These are phyloP conservation scores for Tillandsia fasciculata DNA, from an alignment of 176 grass and related monocot species.

Conservation along the genomic window DNA sequence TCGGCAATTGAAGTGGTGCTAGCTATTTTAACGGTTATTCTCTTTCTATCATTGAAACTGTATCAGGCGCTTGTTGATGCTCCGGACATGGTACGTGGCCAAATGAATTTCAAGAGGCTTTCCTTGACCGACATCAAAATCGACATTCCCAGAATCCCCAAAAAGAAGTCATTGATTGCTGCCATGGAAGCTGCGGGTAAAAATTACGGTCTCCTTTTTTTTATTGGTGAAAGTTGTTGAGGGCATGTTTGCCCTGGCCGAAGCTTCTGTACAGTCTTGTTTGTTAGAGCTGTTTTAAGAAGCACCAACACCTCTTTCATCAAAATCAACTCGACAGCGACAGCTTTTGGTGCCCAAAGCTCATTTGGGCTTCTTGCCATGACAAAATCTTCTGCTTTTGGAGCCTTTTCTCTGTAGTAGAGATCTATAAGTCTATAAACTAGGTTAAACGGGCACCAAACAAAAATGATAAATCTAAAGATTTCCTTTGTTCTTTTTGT, in stretches of 20 bases:
- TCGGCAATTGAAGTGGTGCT: background rate
- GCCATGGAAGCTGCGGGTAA: conserved; percentile 39
- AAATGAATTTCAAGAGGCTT: conserved; percentile 45
- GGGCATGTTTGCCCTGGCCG: too few species aligned
- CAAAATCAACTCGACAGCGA: too few species aligned
- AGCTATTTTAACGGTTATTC: background rate
- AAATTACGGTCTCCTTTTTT: background rate
- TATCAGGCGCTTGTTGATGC: conserved; percentile 37
- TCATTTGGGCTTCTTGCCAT: too few species aligned
- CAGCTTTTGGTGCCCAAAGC: too few species aligned
- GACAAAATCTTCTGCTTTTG: too few species aligned
- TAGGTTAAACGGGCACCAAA: too few species aligned
- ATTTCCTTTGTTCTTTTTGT: background rate
- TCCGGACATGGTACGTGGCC: conserved; percentile 30
- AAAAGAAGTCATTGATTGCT: conserved; percentile 30
- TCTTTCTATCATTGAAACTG: background rate
- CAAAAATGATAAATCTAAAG: background rate
- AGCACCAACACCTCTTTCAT: too few species aligned
- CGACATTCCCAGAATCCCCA: conserved; percentile 31
- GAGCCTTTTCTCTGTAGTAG: too few species aligned
- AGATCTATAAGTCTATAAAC: too few species aligned
- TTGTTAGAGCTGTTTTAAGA: too few species aligned
- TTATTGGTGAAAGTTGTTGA: too few species aligned
- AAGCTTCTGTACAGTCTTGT: too few species aligned
- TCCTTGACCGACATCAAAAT: conserved; percentile 40